Evolutionary conservation across 192 early-diverging fungal genomes (phyloP).

Genomic region (Geranomyces variabilis): DNA sequence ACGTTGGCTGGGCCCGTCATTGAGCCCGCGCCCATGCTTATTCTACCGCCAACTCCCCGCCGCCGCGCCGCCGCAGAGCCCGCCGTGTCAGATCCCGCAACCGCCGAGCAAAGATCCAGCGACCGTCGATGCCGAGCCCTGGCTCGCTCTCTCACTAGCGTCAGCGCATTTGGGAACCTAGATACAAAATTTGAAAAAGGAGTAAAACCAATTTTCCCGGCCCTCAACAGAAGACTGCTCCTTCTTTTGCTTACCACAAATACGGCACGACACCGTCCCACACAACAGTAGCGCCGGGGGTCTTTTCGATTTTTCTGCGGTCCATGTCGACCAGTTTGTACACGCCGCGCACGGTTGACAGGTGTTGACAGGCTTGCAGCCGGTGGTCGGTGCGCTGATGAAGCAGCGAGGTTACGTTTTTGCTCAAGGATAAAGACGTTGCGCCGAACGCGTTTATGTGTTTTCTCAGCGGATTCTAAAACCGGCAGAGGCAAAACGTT

Average conservation of each 20-base stretch:
- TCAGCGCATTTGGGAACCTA: no score
- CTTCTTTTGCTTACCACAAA: background rate
- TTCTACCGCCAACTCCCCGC: no score
- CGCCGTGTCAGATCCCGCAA: no score
- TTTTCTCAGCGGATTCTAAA: background rate
- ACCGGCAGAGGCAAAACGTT: background rate
- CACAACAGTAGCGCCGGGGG: background rate
- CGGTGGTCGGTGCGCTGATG: background rate
- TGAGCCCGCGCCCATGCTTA: no score
- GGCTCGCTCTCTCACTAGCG: no score
- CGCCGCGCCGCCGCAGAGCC: no score
- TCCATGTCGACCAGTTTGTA: slow-evolving; percentile 9
- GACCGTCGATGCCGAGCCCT: no score
- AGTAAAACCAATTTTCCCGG: no score
- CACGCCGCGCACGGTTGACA: background rate
- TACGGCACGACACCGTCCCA: slow-evolving; percentile 1
- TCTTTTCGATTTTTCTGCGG: slow-evolving; percentile 2
- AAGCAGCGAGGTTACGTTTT: background rate
- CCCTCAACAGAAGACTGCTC: no score
- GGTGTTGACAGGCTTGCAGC: background rate
- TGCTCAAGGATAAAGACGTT: background rate
- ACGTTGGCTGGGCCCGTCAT: no score
- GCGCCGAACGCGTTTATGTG: background rate
- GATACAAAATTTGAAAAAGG: no score
- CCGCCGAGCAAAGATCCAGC: no score